Percentiles rank a stretch among this genome's conserved stretches.
phyloP scores from a whole-genome alignment of 768 basidiomycete genomes.

The Cubamyces sp. region DNA sequence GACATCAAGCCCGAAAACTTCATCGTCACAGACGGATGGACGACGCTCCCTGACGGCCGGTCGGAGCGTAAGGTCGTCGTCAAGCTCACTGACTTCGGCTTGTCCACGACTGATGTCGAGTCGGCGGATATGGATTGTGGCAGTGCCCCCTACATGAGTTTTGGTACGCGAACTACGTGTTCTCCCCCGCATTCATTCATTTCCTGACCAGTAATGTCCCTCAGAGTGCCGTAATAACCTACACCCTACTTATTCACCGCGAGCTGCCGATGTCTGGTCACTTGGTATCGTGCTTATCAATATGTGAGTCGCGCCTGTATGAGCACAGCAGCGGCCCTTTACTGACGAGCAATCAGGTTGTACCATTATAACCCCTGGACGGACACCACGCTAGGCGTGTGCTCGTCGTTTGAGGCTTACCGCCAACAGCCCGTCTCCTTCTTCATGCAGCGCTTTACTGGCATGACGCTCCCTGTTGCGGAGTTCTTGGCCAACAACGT shows the following conservation, averaged over 20 bases:
- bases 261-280: slow-evolving; percentile 98
- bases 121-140: slow-evolving; percentile 98
- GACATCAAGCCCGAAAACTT: slow-evolving; percentile 99
- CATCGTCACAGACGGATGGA: slow-evolving; percentile 85
- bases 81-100: slow-evolving; percentile 96
- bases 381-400: slow-evolving; percentile 83
- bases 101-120: slow-evolving; percentile 86
- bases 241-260: slow-evolving; percentile 91
- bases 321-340: slow-evolving; percentile 10
- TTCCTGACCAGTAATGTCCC: slow-evolving; percentile 16
- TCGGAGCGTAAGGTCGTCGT: slow-evolving; percentile 89
- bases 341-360: slow-evolving; percentile 54
- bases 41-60: slow-evolving; percentile 54
- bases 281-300: slow-evolving; percentile 99
- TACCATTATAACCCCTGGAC: slow-evolving; percentile 99
- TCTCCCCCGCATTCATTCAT: slow-evolving; percentile 10
- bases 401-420: slow-evolving; percentile 82
- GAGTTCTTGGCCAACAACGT: slow-evolving; percentile 84
- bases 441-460: slow-evolving; percentile 88
- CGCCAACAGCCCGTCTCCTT: slow-evolving; percentile 80
- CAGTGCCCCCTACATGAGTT: slow-evolving; percentile 98
- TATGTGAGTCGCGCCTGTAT: slow-evolving; percentile 59
- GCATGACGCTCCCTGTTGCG: slow-evolving; percentile 86
- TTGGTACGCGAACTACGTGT: slow-evolving; percentile 56
- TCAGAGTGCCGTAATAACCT: slow-evolving; percentile 98